Evolutionary conservation across 768 basidiomycete genomes (phyloP).

Genomic region (Termitomyces sp.): DNA sequence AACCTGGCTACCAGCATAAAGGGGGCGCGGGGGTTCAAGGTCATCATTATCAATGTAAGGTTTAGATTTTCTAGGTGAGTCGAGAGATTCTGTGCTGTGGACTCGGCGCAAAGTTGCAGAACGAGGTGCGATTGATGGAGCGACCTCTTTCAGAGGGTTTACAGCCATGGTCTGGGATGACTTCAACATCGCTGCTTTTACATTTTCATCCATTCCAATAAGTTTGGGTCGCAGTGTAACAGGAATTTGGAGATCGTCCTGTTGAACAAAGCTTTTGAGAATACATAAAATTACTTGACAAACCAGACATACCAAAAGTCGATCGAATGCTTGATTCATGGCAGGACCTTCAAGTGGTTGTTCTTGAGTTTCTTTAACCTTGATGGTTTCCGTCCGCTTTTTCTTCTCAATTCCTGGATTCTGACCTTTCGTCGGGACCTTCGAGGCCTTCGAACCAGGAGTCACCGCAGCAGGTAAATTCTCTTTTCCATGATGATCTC

Average conservation of each 20-base stretch:
- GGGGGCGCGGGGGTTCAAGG: conserved; percentile 34
- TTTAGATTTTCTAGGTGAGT: conserved; percentile 47
- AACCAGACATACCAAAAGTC: conserved; percentile 59
- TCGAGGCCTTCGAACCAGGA: conserved; percentile 14
- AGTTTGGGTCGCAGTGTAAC: conserved; percentile 74
- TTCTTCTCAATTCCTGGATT: conserved; percentile 37
- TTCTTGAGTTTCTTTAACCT: conserved; percentile 7
- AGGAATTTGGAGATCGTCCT: conserved; percentile 93
- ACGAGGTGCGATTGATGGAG: conserved; percentile 46
- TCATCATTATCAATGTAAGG: conserved; percentile 35
- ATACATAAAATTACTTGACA: not conserved
- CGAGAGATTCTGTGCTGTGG: conserved; percentile 70
- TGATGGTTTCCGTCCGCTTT: conserved; percentile 26
- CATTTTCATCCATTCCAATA: conserved; percentile 73
- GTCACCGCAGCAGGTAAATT: conserved; percentile 42
- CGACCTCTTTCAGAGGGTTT: conserved; percentile 28
- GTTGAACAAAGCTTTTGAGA: not conserved
- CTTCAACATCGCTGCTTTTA: conserved; percentile 91
- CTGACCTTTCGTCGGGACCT: conserved; percentile 26
- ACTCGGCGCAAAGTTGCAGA: conserved; percentile 54
- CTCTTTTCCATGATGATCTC: conserved; percentile 62
- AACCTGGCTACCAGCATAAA: conserved; percentile 30
- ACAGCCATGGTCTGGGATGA: conserved; percentile 67
- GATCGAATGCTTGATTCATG: conserved; percentile 75
- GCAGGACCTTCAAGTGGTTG: conserved; percentile 25